These are phyloP conservation scores for Tubosaeta sp. DNA, from an alignment of 768 basidiomycete genomes.

Conservation along the genomic window DNA sequence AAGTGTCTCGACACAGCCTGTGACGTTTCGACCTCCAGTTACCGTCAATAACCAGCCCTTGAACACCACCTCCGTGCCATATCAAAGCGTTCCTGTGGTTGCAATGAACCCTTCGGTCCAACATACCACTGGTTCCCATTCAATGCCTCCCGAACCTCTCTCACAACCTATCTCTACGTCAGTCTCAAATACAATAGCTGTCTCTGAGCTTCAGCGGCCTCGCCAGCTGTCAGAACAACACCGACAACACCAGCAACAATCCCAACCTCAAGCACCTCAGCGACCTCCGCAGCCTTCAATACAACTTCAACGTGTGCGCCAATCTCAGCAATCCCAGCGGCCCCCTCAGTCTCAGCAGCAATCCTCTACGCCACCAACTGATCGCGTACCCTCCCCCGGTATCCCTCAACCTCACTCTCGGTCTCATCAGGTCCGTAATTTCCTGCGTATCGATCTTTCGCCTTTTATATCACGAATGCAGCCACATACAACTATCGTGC, in stretches of 20 bases:
- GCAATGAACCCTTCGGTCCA: not conserved
- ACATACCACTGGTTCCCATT: not conserved
- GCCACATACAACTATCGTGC: not conserved
- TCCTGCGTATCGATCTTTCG: not conserved
- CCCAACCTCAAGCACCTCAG: not conserved
- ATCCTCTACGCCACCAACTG: not conserved
- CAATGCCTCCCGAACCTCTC: not conserved
- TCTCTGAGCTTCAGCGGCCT: not conserved
- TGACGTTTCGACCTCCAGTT: not conserved
- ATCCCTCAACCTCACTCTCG: conserved; percentile 2
- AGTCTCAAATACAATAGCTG: not conserved
- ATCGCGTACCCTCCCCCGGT: not conserved
- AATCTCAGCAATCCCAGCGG: not conserved
- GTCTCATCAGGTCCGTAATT: conserved; percentile 1
- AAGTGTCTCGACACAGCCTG: not conserved
- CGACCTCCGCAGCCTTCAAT: not conserved
- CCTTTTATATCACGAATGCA: not conserved
- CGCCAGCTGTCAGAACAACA: not conserved
- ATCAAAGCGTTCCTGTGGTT: not conserved
- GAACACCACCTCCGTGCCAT: conserved; percentile 3
- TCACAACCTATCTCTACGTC: not conserved
- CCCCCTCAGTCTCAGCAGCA: not conserved
- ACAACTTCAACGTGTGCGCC: not conserved
- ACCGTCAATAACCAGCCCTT: conserved; percentile 2
- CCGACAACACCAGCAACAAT: not conserved